phyloP scores from a whole-genome alignment of 495 filamentous ascomycete species.

The Annulohypoxylon stygium region DNA sequence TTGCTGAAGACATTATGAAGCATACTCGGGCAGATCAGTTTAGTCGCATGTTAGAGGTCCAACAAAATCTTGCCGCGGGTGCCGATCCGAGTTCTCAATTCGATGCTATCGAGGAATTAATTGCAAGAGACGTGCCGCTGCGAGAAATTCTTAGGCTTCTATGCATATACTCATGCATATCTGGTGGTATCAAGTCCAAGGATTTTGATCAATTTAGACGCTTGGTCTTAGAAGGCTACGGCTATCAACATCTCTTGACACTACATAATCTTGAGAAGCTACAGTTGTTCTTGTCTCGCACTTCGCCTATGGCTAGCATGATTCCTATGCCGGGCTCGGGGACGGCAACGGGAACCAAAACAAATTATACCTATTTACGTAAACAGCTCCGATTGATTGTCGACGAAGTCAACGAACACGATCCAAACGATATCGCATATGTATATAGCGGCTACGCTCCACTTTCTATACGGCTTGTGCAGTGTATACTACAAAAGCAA shows the following conservation, averaged over 20 bases:
- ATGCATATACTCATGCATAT: conserved; percentile 91
- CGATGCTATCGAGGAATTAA: conserved; percentile 91
- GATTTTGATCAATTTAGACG: conserved; percentile 92
- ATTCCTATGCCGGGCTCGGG: conserved; percentile 72
- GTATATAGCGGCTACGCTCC: conserved; percentile 98
- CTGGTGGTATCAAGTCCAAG: conserved; percentile 85
- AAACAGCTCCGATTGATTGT: conserved; percentile 89
- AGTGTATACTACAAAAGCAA: conserved; percentile 92
- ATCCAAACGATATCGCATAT: conserved; percentile 97
- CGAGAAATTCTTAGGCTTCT: conserved; percentile 84
- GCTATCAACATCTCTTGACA: conserved; percentile 92
- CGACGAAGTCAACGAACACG: conserved; percentile 95
- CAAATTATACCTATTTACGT: conserved; percentile 90
- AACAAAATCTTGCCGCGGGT: conserved; percentile 95
- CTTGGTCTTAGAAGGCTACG: conserved; percentile 90
- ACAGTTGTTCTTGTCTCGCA: conserved; percentile 80
- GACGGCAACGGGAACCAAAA: conserved; percentile 73
- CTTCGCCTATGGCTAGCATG: conserved; percentile 76
- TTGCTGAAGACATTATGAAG: conserved; percentile 96
- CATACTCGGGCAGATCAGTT: conserved; percentile 89
- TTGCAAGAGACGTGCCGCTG: conserved; percentile 84
- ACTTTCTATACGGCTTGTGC: conserved; percentile 91
- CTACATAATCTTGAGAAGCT: conserved; percentile 91
- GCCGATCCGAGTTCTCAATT: conserved; percentile 89
- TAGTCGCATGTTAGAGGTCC: conserved; percentile 87